Evolutionary conservation across 345 rosid species (phyloP).

Genomic region (Litchi chinensis): DNA sequence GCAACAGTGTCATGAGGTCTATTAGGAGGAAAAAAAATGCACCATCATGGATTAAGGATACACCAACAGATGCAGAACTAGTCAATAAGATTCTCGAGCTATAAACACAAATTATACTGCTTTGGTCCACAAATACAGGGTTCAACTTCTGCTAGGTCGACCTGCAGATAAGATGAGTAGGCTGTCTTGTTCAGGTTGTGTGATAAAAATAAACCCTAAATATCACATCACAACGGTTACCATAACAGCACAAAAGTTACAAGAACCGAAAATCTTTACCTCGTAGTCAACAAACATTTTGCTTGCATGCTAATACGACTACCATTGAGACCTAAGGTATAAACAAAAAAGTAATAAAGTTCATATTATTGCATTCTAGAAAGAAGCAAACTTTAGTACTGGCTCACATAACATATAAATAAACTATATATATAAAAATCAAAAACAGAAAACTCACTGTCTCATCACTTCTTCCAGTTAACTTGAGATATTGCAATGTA

Average conservation of each 20-base stretch:
- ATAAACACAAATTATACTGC: conserved; percentile 41
- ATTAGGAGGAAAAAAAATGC: conserved; percentile 7
- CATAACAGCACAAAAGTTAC: not conserved
- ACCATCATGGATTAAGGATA: not conserved
- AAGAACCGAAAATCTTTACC: conserved; percentile 42
- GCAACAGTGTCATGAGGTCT: conserved; percentile 89
- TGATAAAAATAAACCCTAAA: conserved; percentile 8
- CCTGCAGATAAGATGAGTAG: conserved; percentile 72
- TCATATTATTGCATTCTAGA: not conserved
- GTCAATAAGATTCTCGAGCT: not conserved
- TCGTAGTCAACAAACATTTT: conserved; percentile 87
- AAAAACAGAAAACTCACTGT: conserved; percentile 47
- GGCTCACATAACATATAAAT: conserved; percentile 3
- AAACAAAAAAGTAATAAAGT: not conserved
- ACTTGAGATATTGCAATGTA: conserved; percentile 77
- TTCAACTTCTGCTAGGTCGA: conserved; percentile 74
- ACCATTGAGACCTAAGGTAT: conserved; percentile 65
- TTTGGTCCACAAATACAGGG: conserved; percentile 93
- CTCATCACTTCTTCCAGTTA: conserved; percentile 91
- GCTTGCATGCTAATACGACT: conserved; percentile 82
- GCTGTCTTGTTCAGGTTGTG: conserved; percentile 74
- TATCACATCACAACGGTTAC: conserved; percentile 1
- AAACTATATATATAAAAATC: not conserved
- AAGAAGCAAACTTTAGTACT: conserved; percentile 2
- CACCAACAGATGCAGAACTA: not conserved